Percentiles rank a stretch among this genome's conserved stretches.
Evolutionary conservation across 352 stramenopile species (phyloP).

Genomic region (Phytophthora ramorum): DNA sequence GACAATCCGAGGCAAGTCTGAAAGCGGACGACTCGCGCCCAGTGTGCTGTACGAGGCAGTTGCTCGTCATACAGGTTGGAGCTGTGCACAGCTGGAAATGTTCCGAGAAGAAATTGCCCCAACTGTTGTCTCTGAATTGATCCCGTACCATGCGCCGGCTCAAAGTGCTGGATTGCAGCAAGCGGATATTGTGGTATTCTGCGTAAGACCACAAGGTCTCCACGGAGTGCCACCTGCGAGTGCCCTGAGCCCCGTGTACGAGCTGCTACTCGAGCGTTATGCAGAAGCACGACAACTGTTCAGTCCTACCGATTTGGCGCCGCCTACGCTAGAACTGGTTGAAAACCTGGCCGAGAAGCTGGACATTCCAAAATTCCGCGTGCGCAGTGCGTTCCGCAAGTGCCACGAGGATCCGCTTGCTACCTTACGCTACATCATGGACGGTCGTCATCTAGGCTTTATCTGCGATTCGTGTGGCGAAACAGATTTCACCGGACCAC

Average conservation of each 20-base stretch:
- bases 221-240: neutral
- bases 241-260: constrained; percentile 6
- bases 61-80: constrained; percentile 47
- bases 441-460: constrained; percentile 79
- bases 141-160: constrained; percentile 42
- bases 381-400: constrained; percentile 84
- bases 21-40: constrained; percentile 30
- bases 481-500: constrained; percentile 77
- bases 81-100: constrained; percentile 58
- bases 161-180: constrained; percentile 39
- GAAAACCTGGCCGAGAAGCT: constrained; percentile 71
- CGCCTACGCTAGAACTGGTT: constrained; percentile 64
- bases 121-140: constrained; percentile 53
- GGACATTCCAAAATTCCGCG: constrained; percentile 82
- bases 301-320: constrained; percentile 6
- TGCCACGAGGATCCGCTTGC: constrained; percentile 69
- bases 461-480: constrained; percentile 85
- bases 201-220: constrained; percentile 30
- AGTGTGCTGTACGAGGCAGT: constrained; percentile 56
- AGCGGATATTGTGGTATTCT: constrained; percentile 76
- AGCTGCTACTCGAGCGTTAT: constrained; percentile 56
- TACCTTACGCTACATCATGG: constrained; percentile 85
- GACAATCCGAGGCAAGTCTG: constrained; percentile 6
- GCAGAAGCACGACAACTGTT: constrained; percentile 44
- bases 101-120: constrained; percentile 83